Percentiles rank a stretch among this genome's conserved stretches.
phyloP scores from a whole-genome alignment of 257 asterid species.

The Fraxinus quadrangulata region DNA sequence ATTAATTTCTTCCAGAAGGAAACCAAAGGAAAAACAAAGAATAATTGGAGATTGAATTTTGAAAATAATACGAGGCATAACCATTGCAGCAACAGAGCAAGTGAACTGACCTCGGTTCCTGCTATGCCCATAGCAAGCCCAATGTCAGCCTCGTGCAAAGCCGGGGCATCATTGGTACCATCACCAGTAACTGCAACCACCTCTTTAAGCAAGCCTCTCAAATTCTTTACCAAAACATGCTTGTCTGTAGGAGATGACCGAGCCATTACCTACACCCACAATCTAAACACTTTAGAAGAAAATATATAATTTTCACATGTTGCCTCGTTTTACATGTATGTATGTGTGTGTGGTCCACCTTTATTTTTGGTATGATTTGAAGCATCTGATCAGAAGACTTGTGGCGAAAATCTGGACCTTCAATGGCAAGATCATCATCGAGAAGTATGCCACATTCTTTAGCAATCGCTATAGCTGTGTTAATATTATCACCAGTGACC shows the following conservation, averaged over 20 bases:
- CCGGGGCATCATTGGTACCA: slow-evolving; percentile 98
- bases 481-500: slow-evolving; percentile 94
- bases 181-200: slow-evolving; percentile 99
- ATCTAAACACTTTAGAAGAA: slow-evolving; percentile 24
- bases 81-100: slow-evolving; percentile 5
- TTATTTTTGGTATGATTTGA: slow-evolving; percentile 69
- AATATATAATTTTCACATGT: neutral
- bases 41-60: neutral
- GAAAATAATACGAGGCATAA: neutral
- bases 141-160: slow-evolving; percentile 86
- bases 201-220: slow-evolving; percentile 64
- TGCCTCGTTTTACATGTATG: neutral
- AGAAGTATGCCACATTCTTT: slow-evolving; percentile 87
- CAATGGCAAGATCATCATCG: slow-evolving; percentile 74
- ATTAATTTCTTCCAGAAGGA: neutral
- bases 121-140: slow-evolving; percentile 95
- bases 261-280: slow-evolving; percentile 80
- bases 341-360: slow-evolving; percentile 42
- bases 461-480: slow-evolving; percentile 96
- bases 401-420: slow-evolving; percentile 78
- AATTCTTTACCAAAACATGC: slow-evolving; percentile 73
- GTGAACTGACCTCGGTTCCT: slow-evolving; percentile 79
- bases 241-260: slow-evolving; percentile 96
- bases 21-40: neutral
- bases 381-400: slow-evolving; percentile 65